These are phyloP conservation scores for Thraustochytrium sp. DNA, from an alignment of 352 stramenopile genomes.

Conservation along the genomic window DNA sequence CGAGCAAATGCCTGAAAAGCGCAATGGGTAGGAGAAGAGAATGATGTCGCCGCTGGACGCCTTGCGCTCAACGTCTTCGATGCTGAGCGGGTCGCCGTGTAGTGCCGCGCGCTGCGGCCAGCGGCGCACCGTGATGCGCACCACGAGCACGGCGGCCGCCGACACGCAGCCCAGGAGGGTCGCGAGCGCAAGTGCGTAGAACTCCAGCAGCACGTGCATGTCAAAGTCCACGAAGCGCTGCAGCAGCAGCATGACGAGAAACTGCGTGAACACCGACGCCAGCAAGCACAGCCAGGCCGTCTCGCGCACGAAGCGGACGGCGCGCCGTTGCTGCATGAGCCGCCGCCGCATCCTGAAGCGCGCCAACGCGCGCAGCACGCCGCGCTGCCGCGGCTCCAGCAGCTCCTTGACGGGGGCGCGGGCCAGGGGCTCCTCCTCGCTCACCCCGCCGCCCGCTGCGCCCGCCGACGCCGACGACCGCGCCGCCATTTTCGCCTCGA, in stretches of 20 bases:
- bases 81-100: neutral
- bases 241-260: neutral
- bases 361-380: constrained; percentile 3
- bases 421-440: too few relatives aligned
- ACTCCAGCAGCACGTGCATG: constrained; percentile 5
- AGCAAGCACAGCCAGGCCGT: neutral
- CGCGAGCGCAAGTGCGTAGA: neutral
- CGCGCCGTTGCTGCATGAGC: neutral
- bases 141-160: neutral
- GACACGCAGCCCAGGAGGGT: neutral
- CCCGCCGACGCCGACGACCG: too few relatives aligned
- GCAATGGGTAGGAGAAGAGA: constrained; percentile 9
- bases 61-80: neutral
- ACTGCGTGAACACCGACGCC: neutral
- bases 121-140: neutral
- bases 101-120: neutral
- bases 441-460: too few relatives aligned
- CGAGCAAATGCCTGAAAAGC: neutral
- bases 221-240: neutral
- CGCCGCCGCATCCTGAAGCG: neutral
- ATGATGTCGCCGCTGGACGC: neutral
- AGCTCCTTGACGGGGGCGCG: too few relatives aligned
- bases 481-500: too few relatives aligned
- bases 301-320: neutral
- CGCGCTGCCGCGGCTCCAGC: neutral